Conservation (phyloP, 2,329 filamentous ascomycete genomes). For the Phialophora tarda region DNA sequence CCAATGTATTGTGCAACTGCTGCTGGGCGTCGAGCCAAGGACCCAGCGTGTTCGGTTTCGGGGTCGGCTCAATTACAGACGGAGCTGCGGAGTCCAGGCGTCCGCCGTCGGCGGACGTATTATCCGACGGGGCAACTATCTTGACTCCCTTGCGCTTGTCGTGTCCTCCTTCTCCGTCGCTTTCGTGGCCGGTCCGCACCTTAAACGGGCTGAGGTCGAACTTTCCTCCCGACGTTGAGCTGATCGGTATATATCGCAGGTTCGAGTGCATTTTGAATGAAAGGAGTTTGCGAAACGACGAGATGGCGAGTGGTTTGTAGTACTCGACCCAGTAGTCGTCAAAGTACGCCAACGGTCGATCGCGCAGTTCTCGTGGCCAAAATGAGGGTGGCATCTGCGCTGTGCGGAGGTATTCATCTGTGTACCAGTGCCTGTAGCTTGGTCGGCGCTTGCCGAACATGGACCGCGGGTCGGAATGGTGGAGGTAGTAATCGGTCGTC, state of each 20-base stretch:
- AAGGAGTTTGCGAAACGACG: slow-evolving; percentile 90
- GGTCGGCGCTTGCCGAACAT: slow-evolving; percentile 68
- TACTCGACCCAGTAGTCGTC: slow-evolving; percentile 99
- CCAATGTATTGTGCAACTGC: slow-evolving; percentile 42
- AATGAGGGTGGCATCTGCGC: slow-evolving; percentile 61
- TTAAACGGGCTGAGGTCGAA: slow-evolving; percentile 90
- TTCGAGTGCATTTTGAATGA: slow-evolving; percentile 91
- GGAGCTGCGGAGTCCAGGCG: slow-evolving; percentile 42
- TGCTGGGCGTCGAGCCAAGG: slow-evolving; percentile 44
- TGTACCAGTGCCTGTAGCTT: slow-evolving; percentile 91
- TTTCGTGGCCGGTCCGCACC: slow-evolving; percentile 66
- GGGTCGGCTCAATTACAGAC: slow-evolving; percentile 34
- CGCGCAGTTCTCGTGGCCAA: slow-evolving; percentile 45
- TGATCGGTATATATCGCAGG: slow-evolving; percentile 79
- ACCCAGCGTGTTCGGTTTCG: slow-evolving; percentile 42
- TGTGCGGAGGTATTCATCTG: slow-evolving; percentile 70
- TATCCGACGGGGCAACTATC: slow-evolving; percentile 66
- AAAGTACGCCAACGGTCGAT: slow-evolving; percentile 64
- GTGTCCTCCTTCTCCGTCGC: slow-evolving; percentile 62
- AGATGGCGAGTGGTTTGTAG: slow-evolving; percentile 85
- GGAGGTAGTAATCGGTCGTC: slow-evolving; percentile 91
- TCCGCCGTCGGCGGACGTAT: slow-evolving; percentile 39
- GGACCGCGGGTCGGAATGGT: slow-evolving; percentile 80
- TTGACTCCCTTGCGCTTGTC: slow-evolving; percentile 67
- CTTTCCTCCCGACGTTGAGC: slow-evolving; percentile 71